Base-by-base conservation (phyloP, 306 rosid genomes). In the Rosa chinensis region DNA sequence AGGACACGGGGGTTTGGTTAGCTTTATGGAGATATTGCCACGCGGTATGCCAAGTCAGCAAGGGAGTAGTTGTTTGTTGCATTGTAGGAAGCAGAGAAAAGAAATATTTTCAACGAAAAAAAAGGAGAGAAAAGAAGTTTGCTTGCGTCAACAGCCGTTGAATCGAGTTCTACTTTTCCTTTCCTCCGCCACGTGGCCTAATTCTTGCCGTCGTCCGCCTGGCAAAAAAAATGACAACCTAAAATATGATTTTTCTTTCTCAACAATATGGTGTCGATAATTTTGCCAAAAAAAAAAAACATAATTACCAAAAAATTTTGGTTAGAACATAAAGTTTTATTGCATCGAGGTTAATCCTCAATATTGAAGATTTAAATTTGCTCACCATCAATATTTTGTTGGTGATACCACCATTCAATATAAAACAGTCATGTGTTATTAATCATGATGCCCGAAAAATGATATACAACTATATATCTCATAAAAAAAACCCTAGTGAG, bases 21-120 rank as follows among this genome's bases (percentile, higher is more conserved):
- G 28, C 43, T 72, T 6, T 8, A 21, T 5, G 70, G 70, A 42
- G 42, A 10, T 28, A n/a, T 9, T 37, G 74, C 73, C 78, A 66
- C 73, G 76, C 67, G 77, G 82, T 10, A 3, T 50, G 80, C 73
- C 83, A 74, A 68, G 76, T 49, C 35, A 16, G 25, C 52, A 45
- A 0, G 4, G 43, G 12, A 5, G 50, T 68, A 5, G 75, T 21
- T 21, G 13, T 21, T 39, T 76, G 43, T 59, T 71, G 64, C 21
- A 47, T 10, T 9, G 42, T 2, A 50, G 72, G 61, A 72, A 79
- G 71, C 76, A 47, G 25, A 44, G 62, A 43, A 12, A 17, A 49
- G 25, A 66, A 45, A 50, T 32, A 32, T 32, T 32, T 32, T 2
- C 37, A 32, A 32, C 37, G 0, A 32, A 32, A 32, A 32, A 32